These are phyloP conservation scores for Aspergillus cristatus DNA, from an alignment of 495 filamentous ascomycete genomes.

Conservation along the genomic window DNA sequence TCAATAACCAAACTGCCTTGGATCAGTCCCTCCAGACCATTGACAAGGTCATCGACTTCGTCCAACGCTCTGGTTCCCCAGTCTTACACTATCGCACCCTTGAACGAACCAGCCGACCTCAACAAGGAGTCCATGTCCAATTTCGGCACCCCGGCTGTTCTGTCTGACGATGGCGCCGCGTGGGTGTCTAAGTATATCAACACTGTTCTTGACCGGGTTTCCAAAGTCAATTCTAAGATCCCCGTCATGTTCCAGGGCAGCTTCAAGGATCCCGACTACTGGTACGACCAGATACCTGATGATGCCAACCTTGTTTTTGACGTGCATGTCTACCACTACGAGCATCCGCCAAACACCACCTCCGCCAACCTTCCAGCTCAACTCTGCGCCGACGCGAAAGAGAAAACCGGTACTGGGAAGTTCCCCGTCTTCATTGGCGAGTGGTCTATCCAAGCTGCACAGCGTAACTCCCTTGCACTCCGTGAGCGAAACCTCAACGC, in stretches of 20 bases:
- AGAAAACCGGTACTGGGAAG: constrained; percentile 14
- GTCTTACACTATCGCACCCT: constrained; percentile 18
- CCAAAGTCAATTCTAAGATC: constrained; percentile 9
- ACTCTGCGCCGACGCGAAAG: constrained; percentile 13
- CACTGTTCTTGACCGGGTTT: constrained; percentile 14
- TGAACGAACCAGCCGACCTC: constrained; percentile 22
- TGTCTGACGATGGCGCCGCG: constrained; percentile 14
- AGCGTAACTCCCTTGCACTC: constrained; percentile 14
- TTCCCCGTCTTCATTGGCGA: constrained; percentile 25
- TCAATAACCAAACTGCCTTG: constrained; percentile 16
- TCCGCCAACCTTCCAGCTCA: constrained; percentile 14
- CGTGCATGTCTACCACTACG: constrained; percentile 22
- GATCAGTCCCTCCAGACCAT: constrained; percentile 19
- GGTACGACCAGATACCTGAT: constrained; percentile 12
- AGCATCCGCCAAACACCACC: constrained; percentile 12
- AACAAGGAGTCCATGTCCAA: constrained; percentile 13
- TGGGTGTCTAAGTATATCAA: constrained; percentile 22
- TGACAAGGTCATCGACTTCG: constrained; percentile 16
- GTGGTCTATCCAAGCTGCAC: constrained; percentile 20
- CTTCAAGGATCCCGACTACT: constrained; percentile 18
- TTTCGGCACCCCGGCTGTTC: constrained; percentile 21
- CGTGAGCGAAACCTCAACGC: constrained; percentile 15
- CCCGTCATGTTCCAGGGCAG: constrained; percentile 24
- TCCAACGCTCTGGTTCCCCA: constrained; percentile 16
- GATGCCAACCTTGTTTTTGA: constrained; percentile 22